Conservation (phyloP, 805 yeast genomes). For the Metschnikowia santaceciliae region DNA sequence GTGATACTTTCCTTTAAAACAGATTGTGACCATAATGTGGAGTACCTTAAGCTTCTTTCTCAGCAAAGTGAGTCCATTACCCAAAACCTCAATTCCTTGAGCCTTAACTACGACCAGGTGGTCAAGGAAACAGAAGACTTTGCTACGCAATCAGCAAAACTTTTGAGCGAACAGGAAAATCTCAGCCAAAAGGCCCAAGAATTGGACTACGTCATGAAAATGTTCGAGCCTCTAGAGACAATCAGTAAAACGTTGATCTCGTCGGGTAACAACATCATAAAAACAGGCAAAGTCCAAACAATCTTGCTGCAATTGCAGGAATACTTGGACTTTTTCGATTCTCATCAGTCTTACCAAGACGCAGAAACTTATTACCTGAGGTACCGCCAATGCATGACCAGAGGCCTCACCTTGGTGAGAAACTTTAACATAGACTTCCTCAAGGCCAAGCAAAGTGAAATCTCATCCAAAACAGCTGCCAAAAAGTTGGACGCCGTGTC, state of each 20-base stretch:
- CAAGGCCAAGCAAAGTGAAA: constrained; percentile 16
- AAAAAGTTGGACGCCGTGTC: constrained; percentile 8
- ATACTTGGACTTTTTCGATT: constrained; percentile 58
- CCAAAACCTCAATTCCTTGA: constrained; percentile 43
- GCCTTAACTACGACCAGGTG: constrained; percentile 53
- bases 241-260: constrained; percentile 66
- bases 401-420: constrained; percentile 71
- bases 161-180: constrained; percentile 45
- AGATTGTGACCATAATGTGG: constrained; percentile 19
- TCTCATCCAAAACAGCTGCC: constrained; percentile 5
- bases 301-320: constrained; percentile 56
- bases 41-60: constrained; percentile 32
- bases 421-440: constrained; percentile 56
- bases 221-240: constrained; percentile 68
- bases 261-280: constrained; percentile 62
- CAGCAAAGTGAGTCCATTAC: constrained; percentile 44
- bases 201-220: constrained; percentile 46
- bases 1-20: constrained; percentile 34
- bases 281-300: constrained; percentile 30
- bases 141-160: constrained; percentile 49
- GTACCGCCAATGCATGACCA: constrained; percentile 77
- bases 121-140: constrained; percentile 61
- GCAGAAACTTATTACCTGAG: constrained; percentile 63
- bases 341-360: constrained; percentile 56
- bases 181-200: constrained; percentile 41